Conservation (phyloP, 495 filamentous ascomycete species). For the Penicillium egyptiacum region DNA sequence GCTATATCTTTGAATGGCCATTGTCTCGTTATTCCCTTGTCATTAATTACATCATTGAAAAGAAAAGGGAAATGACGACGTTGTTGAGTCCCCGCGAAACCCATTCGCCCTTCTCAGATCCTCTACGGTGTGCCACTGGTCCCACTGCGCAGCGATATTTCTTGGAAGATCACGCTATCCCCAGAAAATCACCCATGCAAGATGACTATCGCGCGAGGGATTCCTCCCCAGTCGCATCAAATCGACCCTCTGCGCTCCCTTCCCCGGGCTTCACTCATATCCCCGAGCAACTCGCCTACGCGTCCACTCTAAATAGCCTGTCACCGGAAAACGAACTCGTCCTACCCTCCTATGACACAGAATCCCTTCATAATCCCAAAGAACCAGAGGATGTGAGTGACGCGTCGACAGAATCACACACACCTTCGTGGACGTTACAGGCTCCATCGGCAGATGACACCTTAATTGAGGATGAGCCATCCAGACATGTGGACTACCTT, state of each 20-base stretch:
- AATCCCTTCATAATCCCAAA: slow-evolving; percentile 10
- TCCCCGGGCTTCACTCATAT: slow-evolving; percentile 41
- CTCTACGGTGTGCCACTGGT: slow-evolving; percentile 41
- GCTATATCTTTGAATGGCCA: slow-evolving; percentile 3
- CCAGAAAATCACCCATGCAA: slow-evolving; percentile 38
- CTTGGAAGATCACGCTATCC: slow-evolving; percentile 33
- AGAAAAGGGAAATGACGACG: slow-evolving; percentile 42
- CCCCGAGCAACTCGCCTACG: slow-evolving; percentile 34
- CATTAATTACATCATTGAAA: slow-evolving; percentile 1
- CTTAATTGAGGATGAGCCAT: slow-evolving; percentile 72
- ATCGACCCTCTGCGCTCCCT: slow-evolving; percentile 39
- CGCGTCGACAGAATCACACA: slow-evolving; percentile 22
- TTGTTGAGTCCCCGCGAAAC: slow-evolving; percentile 41
- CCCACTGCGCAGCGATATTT: slow-evolving; percentile 49
- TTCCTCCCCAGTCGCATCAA: slow-evolving; percentile 34
- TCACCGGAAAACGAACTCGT: slow-evolving; percentile 62
- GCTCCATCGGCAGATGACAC: slow-evolving; percentile 75
- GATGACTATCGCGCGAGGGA: slow-evolving; percentile 35
- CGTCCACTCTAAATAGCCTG: slow-evolving; percentile 62
- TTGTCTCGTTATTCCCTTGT: not conserved
- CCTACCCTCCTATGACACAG: slow-evolving; percentile 17
- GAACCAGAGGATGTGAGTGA: slow-evolving; percentile 25
- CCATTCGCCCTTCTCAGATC: slow-evolving; percentile 41
- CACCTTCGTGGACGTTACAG: slow-evolving; percentile 17
- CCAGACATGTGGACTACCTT: slow-evolving; percentile 92